Evolutionary conservation across 169 alveolate genomes (phyloP).

Genomic region (Plasmodium gonderi): DNA sequence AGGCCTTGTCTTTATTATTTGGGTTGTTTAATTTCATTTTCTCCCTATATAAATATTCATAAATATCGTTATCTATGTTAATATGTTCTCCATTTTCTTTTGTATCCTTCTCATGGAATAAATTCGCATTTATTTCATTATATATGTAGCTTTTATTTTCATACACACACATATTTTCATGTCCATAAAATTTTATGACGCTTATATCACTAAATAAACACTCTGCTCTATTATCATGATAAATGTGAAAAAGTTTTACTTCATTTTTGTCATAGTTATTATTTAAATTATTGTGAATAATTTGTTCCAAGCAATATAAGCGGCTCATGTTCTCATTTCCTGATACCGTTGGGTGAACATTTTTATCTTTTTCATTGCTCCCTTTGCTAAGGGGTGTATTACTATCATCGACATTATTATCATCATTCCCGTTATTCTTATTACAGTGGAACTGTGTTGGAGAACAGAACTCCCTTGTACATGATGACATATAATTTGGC

Average conservation of each 20-base stretch:
- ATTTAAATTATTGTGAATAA: slow-evolving; percentile 58
- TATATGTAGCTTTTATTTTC: slow-evolving; percentile 66
- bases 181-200: slow-evolving; percentile 48
- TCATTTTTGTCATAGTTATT: slow-evolving; percentile 74
- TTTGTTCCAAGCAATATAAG: slow-evolving; percentile 63
- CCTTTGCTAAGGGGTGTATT: not conserved
- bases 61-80: slow-evolving; percentile 36
- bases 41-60: slow-evolving; percentile 68
- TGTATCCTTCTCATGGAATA: slow-evolving; percentile 23
- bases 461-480: not conserved
- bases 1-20: not conserved
- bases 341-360: not conserved
- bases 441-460: not conserved
- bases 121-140: slow-evolving; percentile 43
- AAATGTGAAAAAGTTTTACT: slow-evolving; percentile 57
- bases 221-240: slow-evolving; percentile 74
- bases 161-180: slow-evolving; percentile 61
- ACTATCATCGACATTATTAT: not conserved
- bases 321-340: not conserved
- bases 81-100: slow-evolving; percentile 10
- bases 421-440: not conserved
- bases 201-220: slow-evolving; percentile 71
- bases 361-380: not conserved
- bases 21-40: slow-evolving; percentile 27
- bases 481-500: not conserved